phyloP scores from a whole-genome alignment of 23 red algal genomes.

The Pyropia yezoensis region DNA sequence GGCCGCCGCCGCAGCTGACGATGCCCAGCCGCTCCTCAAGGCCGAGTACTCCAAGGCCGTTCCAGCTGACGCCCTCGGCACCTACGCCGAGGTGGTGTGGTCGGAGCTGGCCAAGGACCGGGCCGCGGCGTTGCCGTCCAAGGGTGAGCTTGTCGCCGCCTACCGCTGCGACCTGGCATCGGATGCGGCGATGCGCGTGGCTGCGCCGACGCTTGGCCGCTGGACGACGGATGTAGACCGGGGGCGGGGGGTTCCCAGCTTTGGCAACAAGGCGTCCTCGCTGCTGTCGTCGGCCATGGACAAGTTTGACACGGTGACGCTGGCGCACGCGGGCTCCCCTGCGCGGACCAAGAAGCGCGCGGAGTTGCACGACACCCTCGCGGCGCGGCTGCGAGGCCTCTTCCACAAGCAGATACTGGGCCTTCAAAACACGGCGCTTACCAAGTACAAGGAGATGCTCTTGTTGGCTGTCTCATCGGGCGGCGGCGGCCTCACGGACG shows the following conservation, averaged over 20 bases:
- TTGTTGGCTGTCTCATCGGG: slow-evolving; percentile 44
- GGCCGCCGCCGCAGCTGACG: slow-evolving; percentile 6
- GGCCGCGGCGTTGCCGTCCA: slow-evolving; percentile 33
- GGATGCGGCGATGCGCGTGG: slow-evolving; percentile 36
- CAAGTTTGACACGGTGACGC: slow-evolving; percentile 69
- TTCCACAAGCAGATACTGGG: slow-evolving; percentile 90
- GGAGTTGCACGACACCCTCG: slow-evolving; percentile 52
- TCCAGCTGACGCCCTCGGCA: slow-evolving; percentile 69
- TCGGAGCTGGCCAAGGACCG: slow-evolving; percentile 54
- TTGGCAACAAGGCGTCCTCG: slow-evolving; percentile 64
- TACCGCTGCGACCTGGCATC: slow-evolving; percentile 78
- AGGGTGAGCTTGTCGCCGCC: slow-evolving; percentile 75
- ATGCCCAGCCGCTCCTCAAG: slow-evolving; percentile 30
- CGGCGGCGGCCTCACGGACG: slow-evolving; percentile 41
- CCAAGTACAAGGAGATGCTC: slow-evolving; percentile 75
- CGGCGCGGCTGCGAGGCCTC: slow-evolving; percentile 57
- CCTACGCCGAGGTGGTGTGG: slow-evolving; percentile 81
- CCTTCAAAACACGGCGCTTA: slow-evolving; percentile 72
- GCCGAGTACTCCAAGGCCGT: slow-evolving; percentile 55
- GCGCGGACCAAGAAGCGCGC: slow-evolving; percentile 66
- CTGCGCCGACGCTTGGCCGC: slow-evolving; percentile 50
- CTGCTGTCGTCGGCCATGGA: slow-evolving; percentile 48
- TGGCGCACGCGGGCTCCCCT: slow-evolving; percentile 47
- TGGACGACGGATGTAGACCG: slow-evolving; percentile 81
- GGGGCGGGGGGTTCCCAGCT: slow-evolving; percentile 39